phyloP scores from a whole-genome alignment of 345 rosid species.

The Syzygium aromaticum region DNA sequence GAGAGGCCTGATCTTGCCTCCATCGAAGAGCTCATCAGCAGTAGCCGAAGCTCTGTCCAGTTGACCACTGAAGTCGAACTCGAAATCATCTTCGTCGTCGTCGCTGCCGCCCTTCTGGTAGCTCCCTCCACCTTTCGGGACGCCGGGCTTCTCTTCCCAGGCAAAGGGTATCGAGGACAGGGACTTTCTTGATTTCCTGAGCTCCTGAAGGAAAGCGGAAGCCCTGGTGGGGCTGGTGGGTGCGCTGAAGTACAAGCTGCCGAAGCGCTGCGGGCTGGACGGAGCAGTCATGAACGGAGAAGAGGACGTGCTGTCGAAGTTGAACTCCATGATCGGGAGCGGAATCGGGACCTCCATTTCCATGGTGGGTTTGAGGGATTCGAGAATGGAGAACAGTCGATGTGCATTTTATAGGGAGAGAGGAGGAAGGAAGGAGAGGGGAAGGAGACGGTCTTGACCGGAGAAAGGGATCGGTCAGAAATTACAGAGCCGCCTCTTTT shows the following conservation, averaged over 20 bases:
- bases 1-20: constrained; percentile 77
- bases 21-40: constrained; percentile 85
- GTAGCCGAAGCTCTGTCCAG: constrained; percentile 56
- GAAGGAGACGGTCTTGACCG: not conserved
- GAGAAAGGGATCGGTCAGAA: not conserved
- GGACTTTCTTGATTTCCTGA: constrained; percentile 9
- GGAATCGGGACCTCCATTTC: constrained; percentile 43
- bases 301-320: constrained; percentile 73
- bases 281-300: constrained; percentile 98
- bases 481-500: not conserved
- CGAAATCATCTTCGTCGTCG: constrained; percentile 37
- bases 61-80: constrained; percentile 77
- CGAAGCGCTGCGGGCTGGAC: constrained; percentile 78
- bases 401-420: not conserved
- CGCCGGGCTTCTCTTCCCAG: constrained; percentile 41
- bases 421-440: not conserved
- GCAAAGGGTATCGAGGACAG: constrained; percentile 21
- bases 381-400: not conserved
- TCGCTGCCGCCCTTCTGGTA: not conserved
- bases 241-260: constrained; percentile 47
- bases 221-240: constrained; percentile 60
- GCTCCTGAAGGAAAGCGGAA: constrained; percentile 6
- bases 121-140: constrained; percentile 13
- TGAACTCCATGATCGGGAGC: constrained; percentile 35
- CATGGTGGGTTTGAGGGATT: constrained; percentile 10